Evolutionary conservation across 176 grass and related monocot genomes (phyloP).

Genomic region (Carex pumila): DNA sequence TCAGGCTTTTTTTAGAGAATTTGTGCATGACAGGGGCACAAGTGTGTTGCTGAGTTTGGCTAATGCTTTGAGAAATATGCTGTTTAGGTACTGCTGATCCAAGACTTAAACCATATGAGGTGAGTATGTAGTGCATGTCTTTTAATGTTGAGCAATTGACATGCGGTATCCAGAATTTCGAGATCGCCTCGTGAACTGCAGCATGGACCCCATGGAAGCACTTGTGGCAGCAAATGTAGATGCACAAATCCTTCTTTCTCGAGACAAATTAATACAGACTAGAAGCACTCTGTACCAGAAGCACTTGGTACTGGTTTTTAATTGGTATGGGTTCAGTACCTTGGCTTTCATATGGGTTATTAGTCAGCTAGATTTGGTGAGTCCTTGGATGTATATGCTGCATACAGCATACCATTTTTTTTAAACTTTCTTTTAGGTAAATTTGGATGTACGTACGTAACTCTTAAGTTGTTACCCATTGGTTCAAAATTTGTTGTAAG

Average conservation of each 20-base stretch:
- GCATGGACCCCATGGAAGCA: constrained; percentile 54
- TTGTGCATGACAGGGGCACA: constrained; percentile 37
- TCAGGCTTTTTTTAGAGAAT: not conserved
- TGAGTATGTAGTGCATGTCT: constrained; percentile 79
- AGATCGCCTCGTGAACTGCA: constrained; percentile 47
- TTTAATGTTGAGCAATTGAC: constrained; percentile 40
- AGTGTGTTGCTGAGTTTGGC: not conserved
- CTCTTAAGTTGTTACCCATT: too few relatives aligned
- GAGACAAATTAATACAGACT: too few relatives aligned
- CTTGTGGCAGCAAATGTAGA: constrained; percentile 58
- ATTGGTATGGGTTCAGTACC: not conserved
- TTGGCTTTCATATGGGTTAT: not conserved
- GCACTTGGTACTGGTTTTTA: not conserved
- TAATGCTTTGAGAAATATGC: too few relatives aligned
- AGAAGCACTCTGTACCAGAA: not conserved
- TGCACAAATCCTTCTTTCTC: constrained; percentile 36
- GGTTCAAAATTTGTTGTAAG: too few relatives aligned
- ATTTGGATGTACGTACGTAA: too few relatives aligned
- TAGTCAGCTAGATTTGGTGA: not conserved
- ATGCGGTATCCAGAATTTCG: constrained; percentile 40
- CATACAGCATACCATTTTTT: too few relatives aligned
- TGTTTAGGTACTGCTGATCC: too few relatives aligned
- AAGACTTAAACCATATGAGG: constrained; percentile 32
- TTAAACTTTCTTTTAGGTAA: too few relatives aligned
- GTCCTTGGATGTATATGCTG: not conserved